Percentiles rank a stretch among this genome's conserved stretches.
These are phyloP conservation scores for Cladosporium austrohemisphaericum DNA, from an alignment of 2,329 filamentous ascomycete species.

Conservation along the genomic window DNA sequence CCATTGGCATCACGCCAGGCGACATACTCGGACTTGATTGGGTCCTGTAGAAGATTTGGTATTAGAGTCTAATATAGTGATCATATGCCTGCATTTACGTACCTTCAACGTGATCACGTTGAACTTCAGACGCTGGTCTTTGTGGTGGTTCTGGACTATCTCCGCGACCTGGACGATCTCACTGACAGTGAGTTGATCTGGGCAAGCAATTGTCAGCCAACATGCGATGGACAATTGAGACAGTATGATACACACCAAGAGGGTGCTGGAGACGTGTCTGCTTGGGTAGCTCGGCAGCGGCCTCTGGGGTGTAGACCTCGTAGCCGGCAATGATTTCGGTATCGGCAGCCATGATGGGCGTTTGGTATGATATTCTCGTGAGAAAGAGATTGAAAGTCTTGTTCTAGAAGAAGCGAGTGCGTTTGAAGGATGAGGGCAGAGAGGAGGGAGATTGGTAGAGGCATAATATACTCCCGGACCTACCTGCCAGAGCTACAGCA, in stretches of 20 bases:
- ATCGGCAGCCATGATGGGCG: slow-evolving; percentile 10
- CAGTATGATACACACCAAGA: neutral
- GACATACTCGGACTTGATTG: slow-evolving; percentile 35
- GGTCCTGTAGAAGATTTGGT: slow-evolving; percentile 5
- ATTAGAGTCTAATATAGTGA: neutral
- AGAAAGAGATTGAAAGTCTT: neutral
- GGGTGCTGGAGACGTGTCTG: slow-evolving; percentile 1
- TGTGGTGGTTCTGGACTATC: slow-evolving; percentile 1
- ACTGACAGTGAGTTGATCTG: slow-evolving; percentile 14
- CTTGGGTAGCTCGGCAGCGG: neutral
- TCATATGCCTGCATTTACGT: neutral
- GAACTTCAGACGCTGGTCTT: slow-evolving; percentile 7
- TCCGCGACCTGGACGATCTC: slow-evolving; percentile 12
- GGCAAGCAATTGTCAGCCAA: neutral
- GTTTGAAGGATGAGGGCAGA: neutral
- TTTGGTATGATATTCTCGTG: neutral
- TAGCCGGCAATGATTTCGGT: slow-evolving; percentile 16
- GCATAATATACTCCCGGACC: slow-evolving; percentile 6
- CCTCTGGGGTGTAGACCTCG: slow-evolving; percentile 12
- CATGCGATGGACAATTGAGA: neutral
- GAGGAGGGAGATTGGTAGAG: neutral
- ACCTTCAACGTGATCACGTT: slow-evolving; percentile 13
- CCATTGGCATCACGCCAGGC: slow-evolving; percentile 30
- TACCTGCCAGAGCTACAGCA: neutral
- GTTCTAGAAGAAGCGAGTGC: neutral